phyloP scores from a whole-genome alignment of 768 basidiomycete species.

The Boletus pseudopeckii region DNA sequence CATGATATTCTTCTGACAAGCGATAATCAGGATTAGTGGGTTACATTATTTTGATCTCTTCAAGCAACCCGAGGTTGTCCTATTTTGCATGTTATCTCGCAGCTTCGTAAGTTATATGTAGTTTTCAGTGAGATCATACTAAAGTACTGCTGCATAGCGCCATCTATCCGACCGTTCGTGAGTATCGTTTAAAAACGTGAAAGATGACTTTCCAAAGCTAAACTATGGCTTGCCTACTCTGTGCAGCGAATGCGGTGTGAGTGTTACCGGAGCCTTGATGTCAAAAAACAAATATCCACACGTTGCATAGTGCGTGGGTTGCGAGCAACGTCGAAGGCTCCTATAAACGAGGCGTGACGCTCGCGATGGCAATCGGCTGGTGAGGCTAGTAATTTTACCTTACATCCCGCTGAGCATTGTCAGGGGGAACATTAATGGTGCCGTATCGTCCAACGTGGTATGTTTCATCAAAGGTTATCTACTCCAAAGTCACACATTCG shows the following conservation, averaged over 20 bases:
- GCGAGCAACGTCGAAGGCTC: conserved; percentile 70
- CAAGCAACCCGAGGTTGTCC: conserved; percentile 57
- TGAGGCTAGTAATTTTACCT: conserved; percentile 7
- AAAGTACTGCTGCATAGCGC: conserved; percentile 24
- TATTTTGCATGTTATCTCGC: conserved; percentile 74
- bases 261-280: conserved; percentile 17
- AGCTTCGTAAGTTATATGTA: conserved; percentile 49
- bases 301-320: conserved; percentile 56
- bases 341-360: conserved; percentile 67
- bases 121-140: not conserved
- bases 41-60: conserved; percentile 65
- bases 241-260: conserved; percentile 50
- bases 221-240: not conserved
- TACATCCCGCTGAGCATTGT: conserved; percentile 16
- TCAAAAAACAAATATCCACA: not conserved
- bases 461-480: conserved; percentile 23
- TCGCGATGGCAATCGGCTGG: conserved; percentile 68
- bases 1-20: conserved; percentile 1
- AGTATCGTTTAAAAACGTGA: conserved; percentile 14
- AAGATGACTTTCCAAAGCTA: not conserved
- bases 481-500: not conserved
- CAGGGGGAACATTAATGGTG: conserved; percentile 66
- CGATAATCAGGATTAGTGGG: conserved; percentile 42
- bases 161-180: conserved; percentile 48
- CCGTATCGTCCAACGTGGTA: conserved; percentile 64